Base-by-base conservation (phyloP, 148 eudicot genomes). In the Camellia sinensis region DNA sequence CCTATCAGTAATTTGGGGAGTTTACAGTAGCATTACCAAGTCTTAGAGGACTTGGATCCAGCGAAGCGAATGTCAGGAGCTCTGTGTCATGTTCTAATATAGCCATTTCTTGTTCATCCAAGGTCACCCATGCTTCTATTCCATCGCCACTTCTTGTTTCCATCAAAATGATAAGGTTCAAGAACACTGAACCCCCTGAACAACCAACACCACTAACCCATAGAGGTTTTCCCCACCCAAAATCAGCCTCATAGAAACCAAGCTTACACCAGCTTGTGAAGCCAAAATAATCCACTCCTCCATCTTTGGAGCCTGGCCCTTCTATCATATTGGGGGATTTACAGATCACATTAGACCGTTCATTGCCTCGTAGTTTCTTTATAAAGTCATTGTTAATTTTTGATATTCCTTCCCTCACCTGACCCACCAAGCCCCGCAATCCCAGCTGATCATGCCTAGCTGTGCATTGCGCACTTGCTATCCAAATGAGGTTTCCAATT, bases 41-140 rank as follows among this genome's bases (percentile, higher is more conserved):
- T 37, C 67, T 18, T 8, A 85, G 66, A 82, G 86, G 89, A 73
- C 86, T 86, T 63, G 91, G 89, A 82, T 88, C 87, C 48, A 84
- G 40, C 0, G 78, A 73, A 62, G 87, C 87, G 53, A 84, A 84
- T 40, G 48, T 77, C 29, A 82, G 75, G 57, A 91, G 85, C 37
- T 89, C 88, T 9, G n/a, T 8, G 72, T 89, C 70, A 37, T 56
- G 43, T 81, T 80, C 85, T 19, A 91, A 71, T 13, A 60, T n/a
- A 44, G 77, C 71, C 91, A 89, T 89, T 77, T 89, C 91, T 78
- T 83, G 80, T 79, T 89, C 89, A 66, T 89, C 89, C 76, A 89
- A 64, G 37, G 85, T 86, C 80, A 91, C 81, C 95, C 92, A 89
- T 15, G 90, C 91, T 87, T 89, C 90, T 1, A 91, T 88, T 19